Percentiles rank a stretch among this genome's conserved stretches.
phyloP scores from a whole-genome alignment of 129 eudicot genomes.

The Helichrysum umbraculigerum region DNA sequence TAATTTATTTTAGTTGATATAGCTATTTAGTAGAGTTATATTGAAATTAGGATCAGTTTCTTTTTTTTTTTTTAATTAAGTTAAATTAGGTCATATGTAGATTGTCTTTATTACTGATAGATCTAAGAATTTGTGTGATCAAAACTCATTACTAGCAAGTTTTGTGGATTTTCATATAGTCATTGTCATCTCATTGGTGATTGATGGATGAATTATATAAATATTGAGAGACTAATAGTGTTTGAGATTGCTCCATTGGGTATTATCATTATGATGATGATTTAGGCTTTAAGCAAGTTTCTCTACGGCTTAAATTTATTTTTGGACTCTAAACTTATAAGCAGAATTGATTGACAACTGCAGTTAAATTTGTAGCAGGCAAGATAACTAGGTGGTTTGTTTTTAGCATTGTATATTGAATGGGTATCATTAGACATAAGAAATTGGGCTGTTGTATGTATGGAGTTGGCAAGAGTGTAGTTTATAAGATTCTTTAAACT shows the following conservation, averaged over 20 bases:
- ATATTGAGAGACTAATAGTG: neutral
- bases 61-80: neutral
- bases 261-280: neutral
- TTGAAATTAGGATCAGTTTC: neutral
- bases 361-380: slow-evolving; percentile 3
- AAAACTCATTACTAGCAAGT: neutral
- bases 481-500: neutral
- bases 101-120: neutral
- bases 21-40: neutral
- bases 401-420: slow-evolving; percentile 4
- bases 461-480: neutral
- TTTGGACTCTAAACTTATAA: neutral
- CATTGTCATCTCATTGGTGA: too few species aligned
- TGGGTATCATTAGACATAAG: neutral
- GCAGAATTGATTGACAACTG: neutral
- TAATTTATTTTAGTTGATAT: neutral
- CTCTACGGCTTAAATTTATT: neutral
- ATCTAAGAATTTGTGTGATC: neutral
- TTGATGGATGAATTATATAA: too few species aligned
- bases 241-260: neutral
- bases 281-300: neutral
- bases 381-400: slow-evolving; percentile 14
- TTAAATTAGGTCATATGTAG: slow-evolving; percentile 6
- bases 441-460: neutral
- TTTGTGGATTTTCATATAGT: neutral